Percentiles rank a stretch among this genome's conserved stretches.
These are phyloP conservation scores for Coleophoma cylindrospora DNA, from an alignment of 2,329 filamentous ascomycete species.

Conservation along the genomic window DNA sequence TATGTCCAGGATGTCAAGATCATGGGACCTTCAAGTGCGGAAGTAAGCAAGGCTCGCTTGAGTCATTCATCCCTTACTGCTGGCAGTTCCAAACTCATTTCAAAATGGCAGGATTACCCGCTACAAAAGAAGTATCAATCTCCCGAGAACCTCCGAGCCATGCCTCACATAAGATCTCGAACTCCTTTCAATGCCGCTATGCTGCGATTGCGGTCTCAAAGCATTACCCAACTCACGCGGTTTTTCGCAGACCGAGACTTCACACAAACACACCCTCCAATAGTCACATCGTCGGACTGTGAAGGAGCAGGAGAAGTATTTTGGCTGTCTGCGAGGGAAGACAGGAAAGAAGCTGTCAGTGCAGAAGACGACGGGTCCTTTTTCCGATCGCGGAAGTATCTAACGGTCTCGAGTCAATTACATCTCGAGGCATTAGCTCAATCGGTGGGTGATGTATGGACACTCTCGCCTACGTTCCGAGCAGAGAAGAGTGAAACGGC, in stretches of 20 bases:
- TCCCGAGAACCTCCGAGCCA: slow-evolving; percentile 78
- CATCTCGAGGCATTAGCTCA: slow-evolving; percentile 91
- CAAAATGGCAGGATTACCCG: slow-evolving; percentile 65
- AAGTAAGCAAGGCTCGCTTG: slow-evolving; percentile 47
- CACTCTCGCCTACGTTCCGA: slow-evolving; percentile 87
- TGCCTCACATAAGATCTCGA: slow-evolving; percentile 82
- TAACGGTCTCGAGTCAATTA: slow-evolving; percentile 91
- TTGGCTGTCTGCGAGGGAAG: slow-evolving; percentile 41
- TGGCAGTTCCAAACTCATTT: slow-evolving; percentile 13
- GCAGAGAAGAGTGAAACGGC: slow-evolving; percentile 92
- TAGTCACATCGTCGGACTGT: slow-evolving; percentile 95
- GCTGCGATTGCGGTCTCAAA: slow-evolving; percentile 76
- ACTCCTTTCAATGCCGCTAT: slow-evolving; percentile 76
- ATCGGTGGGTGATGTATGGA: slow-evolving; percentile 87
- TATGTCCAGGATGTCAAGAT: slow-evolving; percentile 65
- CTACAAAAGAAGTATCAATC: slow-evolving; percentile 96
- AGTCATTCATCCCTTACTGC: background rate
- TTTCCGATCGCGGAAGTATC: slow-evolving; percentile 84
- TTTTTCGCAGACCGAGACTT: slow-evolving; percentile 72
- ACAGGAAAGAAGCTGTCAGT: slow-evolving; percentile 11
- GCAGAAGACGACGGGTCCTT: slow-evolving; percentile 50
- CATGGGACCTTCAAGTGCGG: slow-evolving; percentile 72
- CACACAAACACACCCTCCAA: slow-evolving; percentile 82
- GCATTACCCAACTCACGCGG: slow-evolving; percentile 64
- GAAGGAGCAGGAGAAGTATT: slow-evolving; percentile 97